Conservation (phyloP, 1,284 basidiomycete genomes). For the Phellopilus nigrolimitatus region DNA sequence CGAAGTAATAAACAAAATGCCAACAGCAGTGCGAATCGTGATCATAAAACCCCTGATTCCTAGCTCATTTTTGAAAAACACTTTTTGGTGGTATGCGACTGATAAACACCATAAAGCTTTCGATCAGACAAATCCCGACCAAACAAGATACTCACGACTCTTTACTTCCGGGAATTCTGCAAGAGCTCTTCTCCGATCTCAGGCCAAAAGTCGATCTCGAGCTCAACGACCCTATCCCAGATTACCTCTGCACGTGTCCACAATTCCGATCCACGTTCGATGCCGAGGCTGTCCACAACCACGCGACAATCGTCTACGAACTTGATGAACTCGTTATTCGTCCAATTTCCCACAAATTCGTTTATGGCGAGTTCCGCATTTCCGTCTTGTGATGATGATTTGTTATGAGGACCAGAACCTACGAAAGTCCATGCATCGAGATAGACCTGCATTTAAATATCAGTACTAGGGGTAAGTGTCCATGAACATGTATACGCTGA, state of each 20-base stretch:
- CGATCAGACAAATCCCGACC: too few relatives aligned
- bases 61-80: too few relatives aligned
- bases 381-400: conserved; percentile 19
- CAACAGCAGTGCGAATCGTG: too few relatives aligned
- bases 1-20: too few relatives aligned
- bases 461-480: neutral
- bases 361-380: conserved; percentile 36
- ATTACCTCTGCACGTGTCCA: conserved; percentile 48
- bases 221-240: conserved; percentile 52
- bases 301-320: conserved; percentile 55
- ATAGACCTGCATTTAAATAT: conserved; percentile 37
- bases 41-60: too few relatives aligned
- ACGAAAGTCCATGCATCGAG: conserved; percentile 64
- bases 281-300: conserved; percentile 48
- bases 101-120: too few relatives aligned
- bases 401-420: conserved; percentile 24
- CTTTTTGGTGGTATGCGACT: too few relatives aligned
- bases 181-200: conserved; percentile 24
- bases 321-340: conserved; percentile 49
- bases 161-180: neutral
- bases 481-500: too few relatives aligned
- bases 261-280: conserved; percentile 34
- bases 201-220: conserved; percentile 63
- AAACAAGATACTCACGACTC: too few relatives aligned
- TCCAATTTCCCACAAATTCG: conserved; percentile 63